These are phyloP conservation scores for Fraxinus pennsylvanica DNA, from an alignment of 257 asterid genomes.

Conservation along the genomic window DNA sequence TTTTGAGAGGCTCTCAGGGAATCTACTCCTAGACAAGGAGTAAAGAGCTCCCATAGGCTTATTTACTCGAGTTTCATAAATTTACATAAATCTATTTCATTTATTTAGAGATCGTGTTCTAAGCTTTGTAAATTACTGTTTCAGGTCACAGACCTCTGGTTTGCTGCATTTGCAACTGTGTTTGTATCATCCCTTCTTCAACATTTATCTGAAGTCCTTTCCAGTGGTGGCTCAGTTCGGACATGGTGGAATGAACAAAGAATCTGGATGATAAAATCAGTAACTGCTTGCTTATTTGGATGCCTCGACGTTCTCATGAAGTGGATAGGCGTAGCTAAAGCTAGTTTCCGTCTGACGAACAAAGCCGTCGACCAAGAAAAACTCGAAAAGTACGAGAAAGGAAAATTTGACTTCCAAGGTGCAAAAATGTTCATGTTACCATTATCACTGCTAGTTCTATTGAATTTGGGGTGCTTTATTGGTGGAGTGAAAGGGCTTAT, in stretches of 20 bases:
- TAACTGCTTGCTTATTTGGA: slow-evolving; percentile 62
- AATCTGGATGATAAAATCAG: slow-evolving; percentile 51
- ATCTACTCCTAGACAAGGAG: no score
- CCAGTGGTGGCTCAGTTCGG: slow-evolving; percentile 45
- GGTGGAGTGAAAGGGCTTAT: slow-evolving; percentile 56
- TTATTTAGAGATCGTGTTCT: no score
- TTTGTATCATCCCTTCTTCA: slow-evolving; percentile 43
- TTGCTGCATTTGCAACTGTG: slow-evolving; percentile 44
- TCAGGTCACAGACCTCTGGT: slow-evolving; percentile 58
- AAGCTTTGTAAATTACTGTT: neutral
- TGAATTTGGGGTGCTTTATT: slow-evolving; percentile 55
- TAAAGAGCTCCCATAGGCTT: no score
- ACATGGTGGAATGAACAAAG: slow-evolving; percentile 66
- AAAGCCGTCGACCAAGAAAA: slow-evolving; percentile 62
- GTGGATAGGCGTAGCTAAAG: slow-evolving; percentile 41
- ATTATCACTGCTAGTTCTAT: slow-evolving; percentile 55
- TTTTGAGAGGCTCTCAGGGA: no score
- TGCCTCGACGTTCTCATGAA: slow-evolving; percentile 50
- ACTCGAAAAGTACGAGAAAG: slow-evolving; percentile 57
- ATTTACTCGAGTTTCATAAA: no score
- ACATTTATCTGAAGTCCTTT: slow-evolving; percentile 49
- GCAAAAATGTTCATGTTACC: slow-evolving; percentile 75
- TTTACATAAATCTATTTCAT: no score
- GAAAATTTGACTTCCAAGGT: slow-evolving; percentile 62
- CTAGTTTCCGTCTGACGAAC: slow-evolving; percentile 61